Conservation (phyloP, 2,329 filamentous ascomycete genomes). For the Westerdykella sp. region DNA sequence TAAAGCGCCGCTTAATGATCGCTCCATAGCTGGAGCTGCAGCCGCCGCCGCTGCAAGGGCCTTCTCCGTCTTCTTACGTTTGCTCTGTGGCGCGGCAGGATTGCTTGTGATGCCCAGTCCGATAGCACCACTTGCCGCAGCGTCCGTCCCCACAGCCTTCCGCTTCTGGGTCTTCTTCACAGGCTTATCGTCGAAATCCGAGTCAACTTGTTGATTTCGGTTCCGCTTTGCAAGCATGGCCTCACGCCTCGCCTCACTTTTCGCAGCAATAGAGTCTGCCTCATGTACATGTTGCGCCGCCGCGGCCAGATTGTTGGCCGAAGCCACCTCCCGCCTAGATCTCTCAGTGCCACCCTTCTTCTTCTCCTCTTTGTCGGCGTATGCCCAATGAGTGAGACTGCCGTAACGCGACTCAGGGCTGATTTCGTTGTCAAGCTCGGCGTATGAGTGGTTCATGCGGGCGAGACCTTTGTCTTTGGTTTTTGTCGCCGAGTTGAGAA, state of each 20-base stretch:
- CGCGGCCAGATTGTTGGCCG: slow-evolving; percentile 61
- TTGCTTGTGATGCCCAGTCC: slow-evolving; percentile 61
- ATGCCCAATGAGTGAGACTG: slow-evolving; percentile 90
- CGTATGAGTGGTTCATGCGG: slow-evolving; percentile 81
- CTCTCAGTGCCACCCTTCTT: slow-evolving; percentile 58
- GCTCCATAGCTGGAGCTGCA: slow-evolving; percentile 52
- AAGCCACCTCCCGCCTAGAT: slow-evolving; percentile 70
- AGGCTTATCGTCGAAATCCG: slow-evolving; percentile 66
- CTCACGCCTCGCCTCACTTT: slow-evolving; percentile 80
- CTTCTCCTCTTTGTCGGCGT: slow-evolving; percentile 64
- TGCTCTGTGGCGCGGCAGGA: slow-evolving; percentile 52
- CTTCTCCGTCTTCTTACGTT: slow-evolving; percentile 78
- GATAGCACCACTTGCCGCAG: slow-evolving; percentile 39
- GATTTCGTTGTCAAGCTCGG: slow-evolving; percentile 80
- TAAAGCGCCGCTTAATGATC: slow-evolving; percentile 54
- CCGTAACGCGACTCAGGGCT: slow-evolving; percentile 92
- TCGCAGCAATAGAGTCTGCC: slow-evolving; percentile 70
- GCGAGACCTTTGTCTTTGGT: slow-evolving; percentile 77
- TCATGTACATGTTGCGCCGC: slow-evolving; percentile 71
- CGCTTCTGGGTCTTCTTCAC: slow-evolving; percentile 59
- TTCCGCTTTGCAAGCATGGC: slow-evolving; percentile 69
- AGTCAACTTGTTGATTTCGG: slow-evolving; percentile 62
- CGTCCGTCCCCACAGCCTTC: slow-evolving; percentile 52
- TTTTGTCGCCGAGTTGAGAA: slow-evolving; percentile 86
- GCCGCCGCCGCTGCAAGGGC: slow-evolving; percentile 21